These are phyloP conservation scores for Mrakia frigida DNA, from an alignment of 768 basidiomycete species.

Conservation along the genomic window DNA sequence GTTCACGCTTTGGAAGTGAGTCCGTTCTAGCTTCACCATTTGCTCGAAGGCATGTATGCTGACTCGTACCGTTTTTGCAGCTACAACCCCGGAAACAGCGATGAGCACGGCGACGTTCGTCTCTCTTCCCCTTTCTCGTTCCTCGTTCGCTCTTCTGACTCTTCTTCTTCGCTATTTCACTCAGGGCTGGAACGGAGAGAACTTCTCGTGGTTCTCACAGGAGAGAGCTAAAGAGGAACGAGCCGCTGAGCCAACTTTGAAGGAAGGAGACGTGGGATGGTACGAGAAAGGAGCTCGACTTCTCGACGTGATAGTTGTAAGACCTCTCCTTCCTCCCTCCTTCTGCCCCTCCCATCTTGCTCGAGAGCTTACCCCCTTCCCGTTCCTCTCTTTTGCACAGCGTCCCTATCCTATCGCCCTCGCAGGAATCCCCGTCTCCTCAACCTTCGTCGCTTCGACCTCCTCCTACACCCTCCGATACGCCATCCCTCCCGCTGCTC, in stretches of 20 bases:
- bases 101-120: constrained; percentile 57
- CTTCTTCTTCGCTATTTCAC: not conserved
- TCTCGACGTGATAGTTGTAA: constrained; percentile 62
- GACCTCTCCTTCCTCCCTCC: constrained; percentile 29
- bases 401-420: constrained; percentile 89
- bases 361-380: not conserved
- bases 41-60: not conserved
- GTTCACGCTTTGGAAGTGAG: constrained; percentile 65
- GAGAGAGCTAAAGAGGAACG: constrained; percentile 23
- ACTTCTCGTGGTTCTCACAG: constrained; percentile 85
- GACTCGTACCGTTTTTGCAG: not conserved
- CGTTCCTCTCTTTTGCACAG: constrained; percentile 34
- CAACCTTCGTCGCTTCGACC: constrained; percentile 54
- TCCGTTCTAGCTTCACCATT: not conserved
- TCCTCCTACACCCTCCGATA: constrained; percentile 41
- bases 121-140: not conserved
- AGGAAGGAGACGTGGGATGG: constrained; percentile 55
- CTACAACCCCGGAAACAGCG: constrained; percentile 72
- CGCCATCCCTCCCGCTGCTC: constrained; percentile 31
- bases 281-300: constrained; percentile 80
- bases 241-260: constrained; percentile 38
- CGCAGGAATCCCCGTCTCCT: constrained; percentile 70
- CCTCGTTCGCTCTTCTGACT: not conserved
- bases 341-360: not conserved
- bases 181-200: constrained; percentile 82